These are phyloP conservation scores for Guyanaporus albipodus DNA, from an alignment of 768 basidiomycete species.

Conservation along the genomic window DNA sequence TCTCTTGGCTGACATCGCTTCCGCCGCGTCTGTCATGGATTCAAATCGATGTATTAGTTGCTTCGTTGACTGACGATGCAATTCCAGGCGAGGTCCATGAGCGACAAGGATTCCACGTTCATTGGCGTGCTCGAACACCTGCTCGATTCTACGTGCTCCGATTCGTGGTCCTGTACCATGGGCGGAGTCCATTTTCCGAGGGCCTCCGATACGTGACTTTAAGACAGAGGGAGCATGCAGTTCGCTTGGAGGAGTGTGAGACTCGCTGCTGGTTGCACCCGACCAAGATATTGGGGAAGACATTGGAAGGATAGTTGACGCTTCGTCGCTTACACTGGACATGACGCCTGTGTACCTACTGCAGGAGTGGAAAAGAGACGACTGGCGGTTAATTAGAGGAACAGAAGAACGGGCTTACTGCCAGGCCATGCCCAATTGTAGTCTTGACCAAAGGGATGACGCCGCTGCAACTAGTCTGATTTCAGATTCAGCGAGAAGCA, in stretches of 20 bases:
- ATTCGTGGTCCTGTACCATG: background rate
- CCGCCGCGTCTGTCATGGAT: slow-evolving; percentile 32
- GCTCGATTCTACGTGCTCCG: background rate
- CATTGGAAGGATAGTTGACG: slow-evolving; percentile 12
- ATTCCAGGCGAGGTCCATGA: slow-evolving; percentile 4
- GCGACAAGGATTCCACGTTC: background rate
- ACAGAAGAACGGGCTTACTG: background rate
- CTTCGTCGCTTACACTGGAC: slow-evolving; percentile 15
- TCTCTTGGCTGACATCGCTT: slow-evolving; percentile 4
- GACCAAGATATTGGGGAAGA: slow-evolving; percentile 11
- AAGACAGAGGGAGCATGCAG: background rate
- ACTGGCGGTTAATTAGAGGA: background rate
- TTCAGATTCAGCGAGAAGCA: slow-evolving; percentile 2
- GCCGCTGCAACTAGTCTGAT: slow-evolving; percentile 4
- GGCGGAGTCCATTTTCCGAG: slow-evolving; percentile 14
- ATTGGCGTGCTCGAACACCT: background rate
- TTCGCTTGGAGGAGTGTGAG: background rate
- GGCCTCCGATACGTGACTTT: slow-evolving; percentile 16
- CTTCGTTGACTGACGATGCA: slow-evolving; percentile 42
- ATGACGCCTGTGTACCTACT: slow-evolving; percentile 5
- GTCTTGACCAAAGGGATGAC: slow-evolving; percentile 4
- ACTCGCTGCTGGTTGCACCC: slow-evolving; percentile 7
- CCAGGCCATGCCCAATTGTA: too few relatives aligned
- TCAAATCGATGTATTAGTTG: slow-evolving; percentile 54
- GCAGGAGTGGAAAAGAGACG: background rate